Percentiles rank a stretch among this genome's conserved stretches.
Evolutionary conservation across 306 rosid genomes (phyloP).

Genomic region (Spatholobus suberectus): DNA sequence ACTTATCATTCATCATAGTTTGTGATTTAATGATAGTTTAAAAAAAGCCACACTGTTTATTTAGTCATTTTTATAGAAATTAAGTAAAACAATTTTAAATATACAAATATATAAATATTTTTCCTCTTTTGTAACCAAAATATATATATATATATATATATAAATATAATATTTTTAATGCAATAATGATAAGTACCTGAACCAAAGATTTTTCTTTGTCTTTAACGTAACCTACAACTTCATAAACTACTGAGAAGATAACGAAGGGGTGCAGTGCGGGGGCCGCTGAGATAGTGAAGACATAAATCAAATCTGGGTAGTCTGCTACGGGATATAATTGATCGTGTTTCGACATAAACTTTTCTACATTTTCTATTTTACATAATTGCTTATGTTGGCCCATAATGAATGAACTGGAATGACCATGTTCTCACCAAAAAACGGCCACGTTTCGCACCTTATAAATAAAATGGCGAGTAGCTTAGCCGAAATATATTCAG

Average conservation of each 20-base stretch:
- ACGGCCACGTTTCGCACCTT: slow-evolving; percentile 9
- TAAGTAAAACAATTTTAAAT: no score
- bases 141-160: no score
- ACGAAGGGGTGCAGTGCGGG: background rate
- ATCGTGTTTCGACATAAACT: background rate
- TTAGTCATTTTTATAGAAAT: no score
- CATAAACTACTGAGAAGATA: background rate
- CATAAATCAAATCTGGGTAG: background rate
- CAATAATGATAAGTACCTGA: background rate
- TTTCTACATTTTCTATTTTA: background rate
- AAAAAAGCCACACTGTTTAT: no score
- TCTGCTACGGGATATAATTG: background rate
- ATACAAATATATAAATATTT: no score
- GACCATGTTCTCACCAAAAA: no score
- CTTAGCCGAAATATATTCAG: slow-evolving; percentile 14
- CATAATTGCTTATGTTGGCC: background rate
- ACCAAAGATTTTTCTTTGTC: background rate
- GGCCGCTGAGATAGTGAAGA: background rate
- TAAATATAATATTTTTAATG: background rate
- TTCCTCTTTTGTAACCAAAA: no score
- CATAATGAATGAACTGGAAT: background rate
- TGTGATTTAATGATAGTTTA: no score
- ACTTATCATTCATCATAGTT: no score
- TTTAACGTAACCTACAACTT: no score
- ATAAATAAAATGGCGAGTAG: background rate